A percentile compares a stretch with the other conserved stretches of the same genome.
These are phyloP conservation scores for Metschnikowia shivogae DNA, from an alignment of 805 yeast species.

Conservation along the genomic window DNA sequence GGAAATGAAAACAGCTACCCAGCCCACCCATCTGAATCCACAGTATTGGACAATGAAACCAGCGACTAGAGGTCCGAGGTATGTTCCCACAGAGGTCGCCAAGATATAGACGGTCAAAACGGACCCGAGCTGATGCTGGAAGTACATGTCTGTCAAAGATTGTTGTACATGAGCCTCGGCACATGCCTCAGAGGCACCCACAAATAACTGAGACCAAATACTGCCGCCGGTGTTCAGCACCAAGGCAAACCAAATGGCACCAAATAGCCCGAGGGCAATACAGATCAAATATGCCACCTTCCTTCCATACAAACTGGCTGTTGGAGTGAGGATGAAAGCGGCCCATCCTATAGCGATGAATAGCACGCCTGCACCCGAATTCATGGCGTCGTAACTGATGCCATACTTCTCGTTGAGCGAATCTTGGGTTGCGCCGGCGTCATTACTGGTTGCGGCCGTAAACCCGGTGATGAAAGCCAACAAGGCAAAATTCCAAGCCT, in stretches of 20 bases:
- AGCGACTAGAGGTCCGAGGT: constrained; percentile 73
- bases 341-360: constrained; percentile 67
- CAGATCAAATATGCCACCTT: constrained; percentile 62
- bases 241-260: constrained; percentile 68
- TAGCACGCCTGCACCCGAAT: constrained; percentile 77
- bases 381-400: constrained; percentile 64
- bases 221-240: constrained; percentile 54
- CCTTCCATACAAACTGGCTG: constrained; percentile 65
- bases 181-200: constrained; percentile 76
- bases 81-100: constrained; percentile 74
- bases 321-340: constrained; percentile 61
- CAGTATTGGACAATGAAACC: constrained; percentile 61
- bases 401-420: constrained; percentile 58
- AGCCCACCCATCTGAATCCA: constrained; percentile 80
- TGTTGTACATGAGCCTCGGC: constrained; percentile 71
- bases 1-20: constrained; percentile 55
- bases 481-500: constrained; percentile 36
- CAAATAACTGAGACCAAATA: constrained; percentile 74
- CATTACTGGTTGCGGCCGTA: constrained; percentile 71
- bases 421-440: constrained; percentile 70
- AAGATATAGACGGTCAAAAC: constrained; percentile 69
- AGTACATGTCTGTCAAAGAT: constrained; percentile 68
- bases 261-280: constrained; percentile 54
- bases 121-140: constrained; percentile 71
- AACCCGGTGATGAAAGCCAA: constrained; percentile 57